A percentile compares a stretch with the other conserved stretches of the same genome.
phyloP scores from a whole-genome alignment of 2,329 filamentous ascomycete genomes.

The Tolypocladium tropicale region DNA sequence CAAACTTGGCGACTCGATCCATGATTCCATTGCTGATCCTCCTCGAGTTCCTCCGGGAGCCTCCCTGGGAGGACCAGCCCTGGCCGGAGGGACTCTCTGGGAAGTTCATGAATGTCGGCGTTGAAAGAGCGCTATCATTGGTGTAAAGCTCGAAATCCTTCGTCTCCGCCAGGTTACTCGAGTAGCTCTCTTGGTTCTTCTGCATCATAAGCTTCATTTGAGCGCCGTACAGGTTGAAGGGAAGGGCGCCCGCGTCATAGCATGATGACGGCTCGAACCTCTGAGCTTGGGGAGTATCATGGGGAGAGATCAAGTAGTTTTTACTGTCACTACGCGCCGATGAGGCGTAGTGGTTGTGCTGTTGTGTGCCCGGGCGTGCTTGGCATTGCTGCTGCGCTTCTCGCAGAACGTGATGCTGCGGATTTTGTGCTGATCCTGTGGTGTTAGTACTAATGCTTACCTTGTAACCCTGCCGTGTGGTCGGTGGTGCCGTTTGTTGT shows the following conservation, averaged over 20 bases:
- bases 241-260: constrained; percentile 30
- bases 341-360: constrained; percentile 13
- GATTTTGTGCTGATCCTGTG: constrained; percentile 41
- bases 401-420: constrained; percentile 70
- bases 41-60: constrained; percentile 29
- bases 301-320: constrained; percentile 47
- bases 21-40: constrained; percentile 52
- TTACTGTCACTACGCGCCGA: constrained; percentile 31
- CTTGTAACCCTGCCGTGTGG: constrained; percentile 24
- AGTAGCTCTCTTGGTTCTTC: constrained; percentile 34
- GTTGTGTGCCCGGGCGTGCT: constrained; percentile 59
- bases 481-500: constrained; percentile 30
- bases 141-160: constrained; percentile 42
- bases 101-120: constrained; percentile 39
- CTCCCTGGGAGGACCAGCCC: constrained; percentile 42
- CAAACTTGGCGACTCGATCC: constrained; percentile 50
- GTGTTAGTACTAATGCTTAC: constrained; percentile 46
- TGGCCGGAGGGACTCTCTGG: constrained; percentile 34
- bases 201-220: constrained; percentile 35
- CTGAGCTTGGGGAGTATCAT: constrained; percentile 43
- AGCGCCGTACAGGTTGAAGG: constrained; percentile 36
- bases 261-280: constrained; percentile 39
- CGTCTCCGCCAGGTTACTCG: constrained; percentile 27
- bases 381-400: constrained; percentile 80
- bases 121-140: constrained; percentile 34